Percentiles rank a stretch among this genome's conserved stretches.
phyloP scores from a whole-genome alignment of 441 rosid genomes.

The Metrosideros polymorpha region DNA sequence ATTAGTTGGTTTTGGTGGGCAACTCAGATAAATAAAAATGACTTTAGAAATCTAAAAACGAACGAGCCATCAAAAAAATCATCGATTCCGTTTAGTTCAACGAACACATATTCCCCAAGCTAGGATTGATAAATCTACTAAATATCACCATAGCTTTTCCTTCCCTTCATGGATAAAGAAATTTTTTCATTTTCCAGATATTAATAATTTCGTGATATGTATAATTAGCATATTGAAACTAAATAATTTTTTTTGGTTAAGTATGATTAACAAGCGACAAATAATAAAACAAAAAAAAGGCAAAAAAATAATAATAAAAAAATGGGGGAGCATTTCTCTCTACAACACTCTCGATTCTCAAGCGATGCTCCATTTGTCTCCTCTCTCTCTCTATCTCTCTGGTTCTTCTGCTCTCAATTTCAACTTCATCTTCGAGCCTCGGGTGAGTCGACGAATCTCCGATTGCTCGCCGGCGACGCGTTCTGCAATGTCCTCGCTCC shows the following conservation, averaged over 20 bases:
- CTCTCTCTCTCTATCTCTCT: not conserved
- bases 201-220: too few species aligned
- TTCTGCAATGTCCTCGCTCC: not conserved
- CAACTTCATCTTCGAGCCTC: not conserved
- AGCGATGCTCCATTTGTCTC: not conserved
- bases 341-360: not conserved
- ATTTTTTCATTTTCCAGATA: not conserved
- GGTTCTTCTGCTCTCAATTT: not conserved
- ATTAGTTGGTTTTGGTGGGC: not conserved
- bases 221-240: rapidly evolving
- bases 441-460: not conserved
- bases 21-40: not conserved
- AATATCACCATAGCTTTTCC: not conserved
- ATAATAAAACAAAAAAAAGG: not conserved
- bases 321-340: not conserved
- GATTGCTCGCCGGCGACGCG: not conserved
- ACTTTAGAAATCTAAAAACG: not conserved
- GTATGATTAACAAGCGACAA: too few species aligned
- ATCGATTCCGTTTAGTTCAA: too few species aligned
- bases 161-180: not conserved
- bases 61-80: too few species aligned
- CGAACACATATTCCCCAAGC: too few species aligned
- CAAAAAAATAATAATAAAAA: not conserved
- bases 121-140: too few species aligned
- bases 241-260: too few species aligned